Base-by-base conservation (phyloP, 345 rosid genomes). In the Nasturtium officinale region DNA sequence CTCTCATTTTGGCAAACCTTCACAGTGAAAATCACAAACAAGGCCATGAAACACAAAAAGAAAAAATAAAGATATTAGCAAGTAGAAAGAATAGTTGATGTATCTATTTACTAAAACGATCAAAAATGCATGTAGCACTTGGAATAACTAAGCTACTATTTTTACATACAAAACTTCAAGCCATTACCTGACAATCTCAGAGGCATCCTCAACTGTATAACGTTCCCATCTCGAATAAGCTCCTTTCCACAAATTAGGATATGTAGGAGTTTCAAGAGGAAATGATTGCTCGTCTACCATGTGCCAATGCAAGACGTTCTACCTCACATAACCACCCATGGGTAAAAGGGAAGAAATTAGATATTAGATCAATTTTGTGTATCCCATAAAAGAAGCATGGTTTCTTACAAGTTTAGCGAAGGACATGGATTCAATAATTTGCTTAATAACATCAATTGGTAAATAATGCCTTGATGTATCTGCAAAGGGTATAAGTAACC, bases 271-370 rank as follows among this genome's bases (percentile, higher is more conserved):
- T 77, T 95, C 99, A 13, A 95, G 62, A 73, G 99, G 99, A 85
- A 95, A 95, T 57, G 99, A 86, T 80, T 95, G 61, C 65, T 87
- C 90, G 18, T 95, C 98, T 64, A 95, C 85, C 60, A 95, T 90
- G 85, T 95, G 99, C 99, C 96, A 91, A 81, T 95, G 97, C 78
- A 95, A 82, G 65, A 91, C 97, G 77, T 95, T 95, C 99, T 95
- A 86, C 85, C 60, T 69, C 80, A 77, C 71, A 82, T 45, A 82
- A 84, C 77, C 51, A 26, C 66, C 78, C 80, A 25, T 25, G 30
- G 71, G 74, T 77, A 83, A 79, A 76, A 18, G 55, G 30, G 61
- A 47, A 73, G 7, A 21, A 40, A 58, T 61, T 40, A 43, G 30
- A 45, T 23, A 54, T 30, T 55, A 18, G 9, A 28, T 38, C 6